These are phyloP conservation scores for Viola pubescens DNA, from an alignment of 441 rosid genomes.

Conservation along the genomic window DNA sequence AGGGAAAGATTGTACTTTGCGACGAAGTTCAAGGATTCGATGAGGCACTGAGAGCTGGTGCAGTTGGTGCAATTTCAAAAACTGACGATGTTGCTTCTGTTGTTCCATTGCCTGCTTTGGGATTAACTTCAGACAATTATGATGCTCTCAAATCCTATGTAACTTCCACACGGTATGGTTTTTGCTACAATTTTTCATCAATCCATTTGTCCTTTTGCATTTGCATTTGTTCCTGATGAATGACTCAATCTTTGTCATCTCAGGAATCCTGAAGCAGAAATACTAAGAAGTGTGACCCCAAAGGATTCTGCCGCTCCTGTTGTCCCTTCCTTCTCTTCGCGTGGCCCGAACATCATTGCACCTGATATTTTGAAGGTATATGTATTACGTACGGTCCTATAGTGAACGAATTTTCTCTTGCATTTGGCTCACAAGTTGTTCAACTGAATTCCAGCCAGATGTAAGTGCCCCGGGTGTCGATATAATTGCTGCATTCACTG, in stretches of 20 bases:
- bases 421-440: background rate
- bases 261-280: slow-evolving; percentile 21
- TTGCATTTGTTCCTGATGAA: background rate
- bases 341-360: slow-evolving; percentile 37
- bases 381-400: background rate
- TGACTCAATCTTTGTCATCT: background rate
- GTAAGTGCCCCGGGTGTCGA: slow-evolving; percentile 47
- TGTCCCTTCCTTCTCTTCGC: slow-evolving; percentile 37
- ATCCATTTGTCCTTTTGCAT: background rate
- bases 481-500: slow-evolving; percentile 46
- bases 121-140: slow-evolving; percentile 9
- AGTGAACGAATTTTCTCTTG: background rate
- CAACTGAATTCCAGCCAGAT: slow-evolving; percentile 34
- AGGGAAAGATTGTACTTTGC: slow-evolving; percentile 39
- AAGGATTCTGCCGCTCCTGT: slow-evolving; percentile 28
- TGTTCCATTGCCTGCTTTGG: slow-evolving; percentile 23
- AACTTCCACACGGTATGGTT: slow-evolving; percentile 24
- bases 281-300: slow-evolving; percentile 21
- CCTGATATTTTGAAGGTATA: slow-evolving; percentile 44
- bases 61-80: slow-evolving; percentile 21
- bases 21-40: background rate
- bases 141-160: slow-evolving; percentile 20
- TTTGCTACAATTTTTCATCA: background rate
- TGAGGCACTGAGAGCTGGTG: slow-evolving; percentile 22
- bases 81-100: slow-evolving; percentile 5